Evolutionary conservation across 225 moss, liverwort and hornwort species (phyloP), one percentile per base, ranked within the genome.

Genomic region (Sphagnum contortum): DNA sequence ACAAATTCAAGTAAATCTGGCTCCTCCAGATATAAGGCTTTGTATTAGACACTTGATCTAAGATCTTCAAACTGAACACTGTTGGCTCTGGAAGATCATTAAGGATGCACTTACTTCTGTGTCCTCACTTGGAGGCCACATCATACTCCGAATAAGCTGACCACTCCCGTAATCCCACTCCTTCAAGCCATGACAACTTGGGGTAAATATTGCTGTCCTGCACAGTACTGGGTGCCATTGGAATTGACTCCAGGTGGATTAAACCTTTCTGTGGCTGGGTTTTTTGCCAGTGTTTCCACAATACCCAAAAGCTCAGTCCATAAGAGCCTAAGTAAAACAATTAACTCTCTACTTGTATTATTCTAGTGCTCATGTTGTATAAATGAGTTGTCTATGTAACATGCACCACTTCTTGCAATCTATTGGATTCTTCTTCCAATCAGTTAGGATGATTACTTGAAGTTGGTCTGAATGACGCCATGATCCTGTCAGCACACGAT

Each of bases 81-180:
- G 29, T 29, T 29, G 29, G 29, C 29, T 29, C 29, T 29, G 29
- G 29, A 29, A 29, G 29, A 29, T 29, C 29, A 29, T 29, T 29
- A 29, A 29, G 29, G 29, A 29, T 29, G 29, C 29, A 29, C 29
- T 29, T 29, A 29, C 29, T 72, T 77, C 77, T 64, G 55, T 62
- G 70, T 69, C 45, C 12, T 79, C 71, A 4, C 60, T 76, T 6
- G 45, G 50, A 66, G 79, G 80, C 83, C 81, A 83, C 2, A 14
- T 49, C 4, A 88, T 73, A 57, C 77, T 74, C 72, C 71, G 63
- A 52, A 91, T 44, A 29, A 89, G 71, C 58, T 73, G 76, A 45
- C 89, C 82, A 1, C 68, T 94, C 4, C 89, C 87, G 46, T 76
- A 91, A 50, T 94, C 91, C 94, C 94, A 94, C 77, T 89, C 94